Evolutionary conservation across 164 flowering plant species (phyloP).

Genomic region (Tetracentron sinense): DNA sequence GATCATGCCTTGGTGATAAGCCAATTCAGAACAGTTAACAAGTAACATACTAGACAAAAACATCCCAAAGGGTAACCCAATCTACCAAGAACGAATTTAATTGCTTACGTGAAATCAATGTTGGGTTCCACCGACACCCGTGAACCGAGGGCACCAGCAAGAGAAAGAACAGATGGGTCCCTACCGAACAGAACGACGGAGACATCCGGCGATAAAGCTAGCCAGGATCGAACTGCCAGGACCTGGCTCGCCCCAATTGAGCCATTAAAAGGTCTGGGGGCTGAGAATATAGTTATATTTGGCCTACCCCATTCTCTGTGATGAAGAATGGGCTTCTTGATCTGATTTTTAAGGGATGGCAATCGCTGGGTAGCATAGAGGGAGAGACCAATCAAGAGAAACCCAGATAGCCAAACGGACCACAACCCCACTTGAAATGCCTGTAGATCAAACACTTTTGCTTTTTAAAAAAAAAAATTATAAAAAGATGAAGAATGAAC

Average conservation of each 20-base stretch:
- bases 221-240: conserved; percentile 85
- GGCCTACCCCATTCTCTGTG: conserved; percentile 22
- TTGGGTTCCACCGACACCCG: conserved; percentile 63
- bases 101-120: conserved; percentile 87
- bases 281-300: conserved; percentile 59
- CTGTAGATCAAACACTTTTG: conserved; percentile 29
- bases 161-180: conserved; percentile 50
- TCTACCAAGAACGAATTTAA: not conserved
- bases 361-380: conserved; percentile 56
- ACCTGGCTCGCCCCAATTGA: conserved; percentile 51
- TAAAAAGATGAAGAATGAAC: not conserved
- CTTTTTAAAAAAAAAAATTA: not conserved
- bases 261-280: conserved; percentile 56
- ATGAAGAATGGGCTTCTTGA: conserved; percentile 21
- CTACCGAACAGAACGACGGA: conserved; percentile 66
- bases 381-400: conserved; percentile 62
- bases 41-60: not conserved
- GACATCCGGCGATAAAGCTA: conserved; percentile 56
- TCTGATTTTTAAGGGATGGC: conserved; percentile 41
- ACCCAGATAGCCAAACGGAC: conserved; percentile 81
- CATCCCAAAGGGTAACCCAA: not conserved
- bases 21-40: not conserved
- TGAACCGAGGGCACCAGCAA: conserved; percentile 46
- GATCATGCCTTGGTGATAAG: no score
- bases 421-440: conserved; percentile 51